phyloP scores from a whole-genome alignment of 2,329 filamentous ascomycete species.

The Sporothrix variecibatus region DNA sequence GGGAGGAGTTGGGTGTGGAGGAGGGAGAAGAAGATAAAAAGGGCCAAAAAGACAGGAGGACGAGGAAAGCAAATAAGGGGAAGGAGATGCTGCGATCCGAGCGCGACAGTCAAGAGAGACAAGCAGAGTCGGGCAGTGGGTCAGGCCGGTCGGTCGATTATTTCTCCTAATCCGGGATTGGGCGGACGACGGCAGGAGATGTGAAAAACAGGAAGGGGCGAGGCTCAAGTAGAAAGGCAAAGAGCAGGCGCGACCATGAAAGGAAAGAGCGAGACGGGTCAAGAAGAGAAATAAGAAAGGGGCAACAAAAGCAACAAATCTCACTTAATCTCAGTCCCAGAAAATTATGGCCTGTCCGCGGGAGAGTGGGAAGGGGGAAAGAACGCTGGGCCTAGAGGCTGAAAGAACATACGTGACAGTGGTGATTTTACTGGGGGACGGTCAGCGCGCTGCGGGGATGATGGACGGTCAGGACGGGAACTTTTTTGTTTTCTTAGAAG shows the following conservation, averaged over 20 bases:
- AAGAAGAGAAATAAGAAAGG: background rate
- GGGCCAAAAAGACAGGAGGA: background rate
- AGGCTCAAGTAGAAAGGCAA: background rate
- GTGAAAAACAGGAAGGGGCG: background rate
- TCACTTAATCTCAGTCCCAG: background rate
- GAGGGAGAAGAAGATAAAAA: background rate
- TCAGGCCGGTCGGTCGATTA: slow-evolving; percentile 15
- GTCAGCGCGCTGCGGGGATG: background rate
- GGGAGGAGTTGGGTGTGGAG: background rate
- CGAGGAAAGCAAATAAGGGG: background rate
- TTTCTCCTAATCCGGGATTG: slow-evolving; percentile 24
- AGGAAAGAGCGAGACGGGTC: background rate
- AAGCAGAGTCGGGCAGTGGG: background rate
- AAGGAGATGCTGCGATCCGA: slow-evolving; percentile 10
- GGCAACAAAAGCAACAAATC: background rate
- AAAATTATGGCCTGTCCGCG: background rate
- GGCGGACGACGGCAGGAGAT: background rate
- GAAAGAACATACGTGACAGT: slow-evolving; percentile 13
- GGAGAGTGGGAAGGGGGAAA: slow-evolving; percentile 7
- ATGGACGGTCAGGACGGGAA: background rate
- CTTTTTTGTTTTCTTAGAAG: background rate
- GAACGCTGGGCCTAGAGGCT: slow-evolving; percentile 3
- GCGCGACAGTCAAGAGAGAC: background rate
- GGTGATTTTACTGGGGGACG: background rate
- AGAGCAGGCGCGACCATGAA: background rate